These are phyloP conservation scores for Aureobasidium namibiae DNA, from an alignment of 2,329 filamentous ascomycete genomes.

Conservation along the genomic window DNA sequence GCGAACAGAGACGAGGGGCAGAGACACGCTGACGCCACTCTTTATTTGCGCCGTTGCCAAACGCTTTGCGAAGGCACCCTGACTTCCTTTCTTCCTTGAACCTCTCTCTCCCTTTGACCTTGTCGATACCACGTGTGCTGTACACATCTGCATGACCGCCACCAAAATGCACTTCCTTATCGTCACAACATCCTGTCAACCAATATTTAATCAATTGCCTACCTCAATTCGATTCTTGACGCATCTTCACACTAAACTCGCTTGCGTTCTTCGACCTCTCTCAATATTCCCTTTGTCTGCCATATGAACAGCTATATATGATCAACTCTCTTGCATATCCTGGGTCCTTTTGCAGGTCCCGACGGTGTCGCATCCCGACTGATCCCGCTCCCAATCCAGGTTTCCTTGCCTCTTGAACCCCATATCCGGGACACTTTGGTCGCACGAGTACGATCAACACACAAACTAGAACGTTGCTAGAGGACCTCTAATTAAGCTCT, in stretches of 20 bases:
- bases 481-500: too few species aligned
- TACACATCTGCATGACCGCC: background rate
- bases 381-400: background rate
- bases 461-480: too few species aligned
- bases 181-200: background rate
- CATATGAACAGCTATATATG: background rate
- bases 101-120: background rate
- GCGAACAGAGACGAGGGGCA: background rate
- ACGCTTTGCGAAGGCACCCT: background rate
- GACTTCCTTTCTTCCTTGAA: background rate
- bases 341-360: background rate
- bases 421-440: background rate
- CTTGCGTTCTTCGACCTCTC: background rate
- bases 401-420: background rate
- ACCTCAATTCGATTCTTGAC: background rate
- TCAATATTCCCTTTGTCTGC: background rate
- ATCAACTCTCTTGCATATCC: background rate
- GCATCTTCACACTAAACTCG: background rate
- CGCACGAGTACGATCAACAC: background rate
- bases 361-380: background rate
- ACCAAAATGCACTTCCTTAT: background rate
- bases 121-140: background rate
- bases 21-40: conserved; percentile 8
- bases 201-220: background rate
- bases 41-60: conserved; percentile 6